Evolutionary conservation across 768 basidiomycete genomes (phyloP).

Genomic region (Tricholoma sp.): DNA sequence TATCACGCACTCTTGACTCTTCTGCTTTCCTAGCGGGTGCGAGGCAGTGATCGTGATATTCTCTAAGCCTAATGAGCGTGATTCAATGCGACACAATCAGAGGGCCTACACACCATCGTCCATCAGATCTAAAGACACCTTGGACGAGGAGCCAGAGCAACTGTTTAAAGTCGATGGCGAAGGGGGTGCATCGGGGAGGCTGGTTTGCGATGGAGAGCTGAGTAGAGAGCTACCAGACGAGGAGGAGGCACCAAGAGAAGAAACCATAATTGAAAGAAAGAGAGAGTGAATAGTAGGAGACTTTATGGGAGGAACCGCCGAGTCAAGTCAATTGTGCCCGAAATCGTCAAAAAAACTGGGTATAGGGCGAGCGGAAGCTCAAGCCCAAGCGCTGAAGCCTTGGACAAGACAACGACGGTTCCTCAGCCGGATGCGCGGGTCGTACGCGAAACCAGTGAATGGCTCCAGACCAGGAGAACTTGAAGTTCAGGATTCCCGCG

Average conservation of each 20-base stretch:
- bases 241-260: slow-evolving; percentile 26
- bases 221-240: slow-evolving; percentile 28
- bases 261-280: slow-evolving; percentile 26
- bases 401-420: slow-evolving; percentile 45
- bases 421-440: slow-evolving; percentile 23
- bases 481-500: slow-evolving; percentile 2
- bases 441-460: slow-evolving; percentile 12
- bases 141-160: slow-evolving; percentile 48
- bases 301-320: slow-evolving; percentile 47
- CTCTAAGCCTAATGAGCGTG: slow-evolving; percentile 37
- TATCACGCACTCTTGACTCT: slow-evolving; percentile 62
- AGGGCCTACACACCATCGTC: slow-evolving; percentile 54
- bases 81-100: slow-evolving; percentile 7
- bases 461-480: slow-evolving; percentile 13
- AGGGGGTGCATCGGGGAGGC: slow-evolving; percentile 29
- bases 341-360: slow-evolving; percentile 31
- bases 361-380: slow-evolving; percentile 29
- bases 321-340: slow-evolving; percentile 33
- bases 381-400: slow-evolving; percentile 17
- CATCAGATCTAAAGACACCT: slow-evolving; percentile 44
- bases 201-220: slow-evolving; percentile 28
- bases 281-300: slow-evolving; percentile 14
- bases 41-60: slow-evolving; percentile 67
- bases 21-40: slow-evolving; percentile 47
- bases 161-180: slow-evolving; percentile 32